These are phyloP conservation scores for Pyrrhoderma lamaoense DNA, from an alignment of 1,284 basidiomycete genomes.

Conservation along the genomic window DNA sequence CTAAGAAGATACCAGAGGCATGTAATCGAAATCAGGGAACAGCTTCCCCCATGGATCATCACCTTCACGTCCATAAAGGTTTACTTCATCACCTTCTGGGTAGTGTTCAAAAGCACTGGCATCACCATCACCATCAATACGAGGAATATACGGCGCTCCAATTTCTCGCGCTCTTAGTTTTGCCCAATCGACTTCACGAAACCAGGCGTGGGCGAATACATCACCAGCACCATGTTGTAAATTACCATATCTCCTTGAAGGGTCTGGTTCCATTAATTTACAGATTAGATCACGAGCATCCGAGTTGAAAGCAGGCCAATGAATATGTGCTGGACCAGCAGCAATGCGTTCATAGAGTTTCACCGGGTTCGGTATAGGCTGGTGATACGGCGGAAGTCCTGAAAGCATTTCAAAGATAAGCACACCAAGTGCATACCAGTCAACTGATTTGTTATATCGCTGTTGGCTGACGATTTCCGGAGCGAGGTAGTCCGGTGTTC, in stretches of 20 bases:
- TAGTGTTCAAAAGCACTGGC: conserved; percentile 18
- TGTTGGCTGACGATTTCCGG: conserved; percentile 45
- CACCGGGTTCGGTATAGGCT: conserved; percentile 47
- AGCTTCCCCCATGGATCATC: conserved; percentile 14
- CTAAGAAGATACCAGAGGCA: conserved; percentile 10
- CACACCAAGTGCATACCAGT: conserved; percentile 98
- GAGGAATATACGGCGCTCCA: conserved; percentile 38
- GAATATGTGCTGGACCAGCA: conserved; percentile 63
- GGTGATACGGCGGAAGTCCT: conserved; percentile 73
- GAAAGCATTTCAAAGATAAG: conserved; percentile 97
- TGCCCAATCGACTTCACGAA: conserved; percentile 93
- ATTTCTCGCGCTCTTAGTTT: conserved; percentile 82
- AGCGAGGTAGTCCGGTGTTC: conserved; percentile 94
- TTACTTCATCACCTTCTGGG: conserved; percentile 17
- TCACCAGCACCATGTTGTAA: conserved; percentile 87
- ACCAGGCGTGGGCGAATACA: conserved; percentile 96
- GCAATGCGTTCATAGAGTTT: conserved; percentile 77
- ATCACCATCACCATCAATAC: conserved; percentile 18
- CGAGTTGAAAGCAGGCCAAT: conserved; percentile 86
- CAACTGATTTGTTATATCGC: conserved; percentile 66
- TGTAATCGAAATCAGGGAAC: conserved; percentile 19
- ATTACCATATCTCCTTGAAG: conserved; percentile 91
- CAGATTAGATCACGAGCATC: conserved; percentile 85
- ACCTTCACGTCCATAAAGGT: conserved; percentile 9
- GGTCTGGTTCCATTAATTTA: conserved; percentile 85